Evolutionary conservation across 2,329 filamentous ascomycete species (phyloP).

Genomic region (Rutstroemia sp.): DNA sequence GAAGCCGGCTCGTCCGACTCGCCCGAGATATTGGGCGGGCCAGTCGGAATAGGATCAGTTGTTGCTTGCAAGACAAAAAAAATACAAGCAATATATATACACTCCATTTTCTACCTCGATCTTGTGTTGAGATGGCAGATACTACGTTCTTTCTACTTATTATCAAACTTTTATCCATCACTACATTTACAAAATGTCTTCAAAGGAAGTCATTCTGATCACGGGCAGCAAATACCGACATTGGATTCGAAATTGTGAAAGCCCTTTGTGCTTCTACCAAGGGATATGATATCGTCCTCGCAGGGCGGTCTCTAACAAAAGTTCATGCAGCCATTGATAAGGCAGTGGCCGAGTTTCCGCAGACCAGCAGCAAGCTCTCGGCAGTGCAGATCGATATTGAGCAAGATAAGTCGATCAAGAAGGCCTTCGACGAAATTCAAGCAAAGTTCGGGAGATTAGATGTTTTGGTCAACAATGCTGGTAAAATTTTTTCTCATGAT

Average conservation of each 20-base stretch:
- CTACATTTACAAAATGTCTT: neutral
- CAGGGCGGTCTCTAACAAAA: conserved; percentile 32
- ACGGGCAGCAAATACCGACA: conserved; percentile 36
- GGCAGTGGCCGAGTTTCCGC: conserved; percentile 30
- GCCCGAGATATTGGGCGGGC: neutral
- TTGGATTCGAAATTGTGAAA: conserved; percentile 33
- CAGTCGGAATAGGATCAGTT: neutral
- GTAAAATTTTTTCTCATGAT: conserved; percentile 11
- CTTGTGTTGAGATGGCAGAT: neutral
- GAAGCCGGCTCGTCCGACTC: too few relatives aligned
- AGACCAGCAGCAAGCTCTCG: conserved; percentile 21
- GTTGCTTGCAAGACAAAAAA: too few relatives aligned
- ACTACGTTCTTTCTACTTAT: neutral
- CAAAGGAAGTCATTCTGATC: conserved; percentile 27
- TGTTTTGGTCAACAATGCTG: conserved; percentile 32
- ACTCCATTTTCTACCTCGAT: too few relatives aligned
- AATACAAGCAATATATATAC: too few relatives aligned
- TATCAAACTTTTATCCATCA: neutral
- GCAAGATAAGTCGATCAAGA: conserved; percentile 29
- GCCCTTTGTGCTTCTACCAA: conserved; percentile 9
- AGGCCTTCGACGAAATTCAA: conserved; percentile 26
- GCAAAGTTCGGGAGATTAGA: conserved; percentile 28
- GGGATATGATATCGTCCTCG: conserved; percentile 34
- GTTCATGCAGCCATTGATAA: conserved; percentile 34
- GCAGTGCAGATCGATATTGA: conserved; percentile 27